A percentile compares a stretch with the other conserved stretches of the same genome.
Conservation (phyloP, 345 rosid species). For the Salix caprea region DNA sequence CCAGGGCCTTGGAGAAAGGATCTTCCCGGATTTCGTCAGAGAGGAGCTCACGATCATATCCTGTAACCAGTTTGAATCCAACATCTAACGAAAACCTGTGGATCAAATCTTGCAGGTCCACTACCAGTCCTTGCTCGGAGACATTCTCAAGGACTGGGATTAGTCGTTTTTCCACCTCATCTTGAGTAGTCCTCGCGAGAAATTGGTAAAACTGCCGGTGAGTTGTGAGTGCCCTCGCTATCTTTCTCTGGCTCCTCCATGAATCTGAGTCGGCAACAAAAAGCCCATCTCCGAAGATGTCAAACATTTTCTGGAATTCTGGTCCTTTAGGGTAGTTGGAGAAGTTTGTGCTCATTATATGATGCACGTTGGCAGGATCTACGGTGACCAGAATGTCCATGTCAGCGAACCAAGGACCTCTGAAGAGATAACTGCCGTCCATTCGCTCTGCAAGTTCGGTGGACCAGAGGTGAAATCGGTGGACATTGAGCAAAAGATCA, state of each 20-base stretch:
- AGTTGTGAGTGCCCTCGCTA: constrained; percentile 28
- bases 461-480: constrained; percentile 29
- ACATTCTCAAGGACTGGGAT: constrained; percentile 43
- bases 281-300: constrained; percentile 57
- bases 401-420: constrained; percentile 35
- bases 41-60: constrained; percentile 52
- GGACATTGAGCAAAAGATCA: constrained; percentile 21
- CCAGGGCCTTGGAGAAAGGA: constrained; percentile 44
- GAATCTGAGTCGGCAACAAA: constrained; percentile 40
- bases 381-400: constrained; percentile 34
- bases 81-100: constrained; percentile 58
- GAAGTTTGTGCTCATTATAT: constrained; percentile 55
- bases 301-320: constrained; percentile 45
- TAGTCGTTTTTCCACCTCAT: constrained; percentile 40
- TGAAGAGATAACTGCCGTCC: constrained; percentile 28
- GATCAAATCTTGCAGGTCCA: constrained; percentile 59
- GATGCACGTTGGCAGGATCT: constrained; percentile 54
- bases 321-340: constrained; percentile 55
- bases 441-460: constrained; percentile 23
- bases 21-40: constrained; percentile 41
- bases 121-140: constrained; percentile 13
- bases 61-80: constrained; percentile 45
- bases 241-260: constrained; percentile 49
- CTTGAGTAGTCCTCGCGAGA: constrained; percentile 25
- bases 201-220: constrained; percentile 27